These are phyloP conservation scores for Bipolaris bicolor DNA, from an alignment of 2,329 filamentous ascomycete genomes.

Conservation along the genomic window DNA sequence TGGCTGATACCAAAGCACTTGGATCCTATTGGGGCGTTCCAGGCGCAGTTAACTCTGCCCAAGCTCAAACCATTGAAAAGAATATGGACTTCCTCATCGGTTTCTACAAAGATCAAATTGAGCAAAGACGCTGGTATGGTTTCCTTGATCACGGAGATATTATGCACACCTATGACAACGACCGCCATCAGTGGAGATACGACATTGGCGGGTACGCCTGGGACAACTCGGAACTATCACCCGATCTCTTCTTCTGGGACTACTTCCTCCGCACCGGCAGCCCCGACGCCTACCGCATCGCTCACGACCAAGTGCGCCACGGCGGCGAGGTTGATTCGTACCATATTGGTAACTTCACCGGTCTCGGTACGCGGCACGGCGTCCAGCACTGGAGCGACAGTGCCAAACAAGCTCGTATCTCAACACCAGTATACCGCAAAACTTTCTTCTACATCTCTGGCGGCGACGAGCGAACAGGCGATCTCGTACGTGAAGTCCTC, in stretches of 20 bases:
- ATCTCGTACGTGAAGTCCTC: conserved; percentile 59
- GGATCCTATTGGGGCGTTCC: conserved; percentile 62
- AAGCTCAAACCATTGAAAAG: conserved; percentile 52
- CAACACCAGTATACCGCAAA: conserved; percentile 63
- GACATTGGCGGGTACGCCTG: conserved; percentile 69
- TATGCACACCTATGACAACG: conserved; percentile 66
- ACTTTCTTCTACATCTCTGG: conserved; percentile 64
- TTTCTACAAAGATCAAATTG: conserved; percentile 63
- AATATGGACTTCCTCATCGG: conserved; percentile 63
- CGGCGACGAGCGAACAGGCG: conserved; percentile 62
- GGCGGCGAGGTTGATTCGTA: conserved; percentile 68
- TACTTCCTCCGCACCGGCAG: conserved; percentile 66
- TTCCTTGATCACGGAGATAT: conserved; percentile 69
- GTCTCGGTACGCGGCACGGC: conserved; percentile 67
- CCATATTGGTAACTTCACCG: conserved; percentile 63
- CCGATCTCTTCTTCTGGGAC: conserved; percentile 68
- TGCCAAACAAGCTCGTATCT: conserved; percentile 67
- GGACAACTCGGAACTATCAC: conserved; percentile 69
- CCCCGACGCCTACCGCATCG: conserved; percentile 63
- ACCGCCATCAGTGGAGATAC: conserved; percentile 67
- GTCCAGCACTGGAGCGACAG: conserved; percentile 68
- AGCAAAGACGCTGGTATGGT: conserved; percentile 66
- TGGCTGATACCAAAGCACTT: conserved; percentile 60
- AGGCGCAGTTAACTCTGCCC: conserved; percentile 40
- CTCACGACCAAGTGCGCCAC: conserved; percentile 64